Evolutionary conservation across 306 rosid genomes (phyloP), one percentile per base, ranked within the genome.

Genomic region (Dalbergia oliveri): DNA sequence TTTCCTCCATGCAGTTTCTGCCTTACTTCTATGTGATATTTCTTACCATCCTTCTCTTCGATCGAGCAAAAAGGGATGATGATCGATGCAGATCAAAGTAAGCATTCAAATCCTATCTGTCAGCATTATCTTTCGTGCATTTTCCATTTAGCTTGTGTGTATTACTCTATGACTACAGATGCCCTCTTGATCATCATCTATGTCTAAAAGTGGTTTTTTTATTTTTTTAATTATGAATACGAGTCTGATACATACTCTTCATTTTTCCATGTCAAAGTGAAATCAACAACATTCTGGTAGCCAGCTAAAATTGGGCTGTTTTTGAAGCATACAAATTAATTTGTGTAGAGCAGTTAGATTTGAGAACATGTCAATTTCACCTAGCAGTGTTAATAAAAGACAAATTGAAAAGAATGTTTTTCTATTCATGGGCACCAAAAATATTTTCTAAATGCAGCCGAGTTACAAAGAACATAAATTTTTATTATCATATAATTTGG

Each of bases 41-140:
- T 85, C 98, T 95, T 14, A 91, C 88, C 41, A 91, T 93, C 87
- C 98, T 95, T 80, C 98, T 95, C 47, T 83, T 93, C 9, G 99
- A 95, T 82, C 94, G 99, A 65, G 99, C 99, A 3, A 91, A 95
- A 79, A 88, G 99, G 86, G 99, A 95, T 19, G 98, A 95, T 39
- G 97, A 91, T 78, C 86, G 99, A 61, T 95, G 99, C 78, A 88
- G 87, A 79, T 88, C 97, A 90, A 95, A 95, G 99, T 95, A 93
- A 91, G 99, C 78, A 71, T 69, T 82, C 41, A 4, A 51, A 56
- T 71, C 4, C 4, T 56, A 78, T 78, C 44, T 59, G 76, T 76
- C 34, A 31, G 61, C 23, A 19, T 49, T 79, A 14, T 34, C 51
- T 56, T 26, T 68, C 9, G 39, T 54, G 9, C 62, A 5, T 11